phyloP scores from a whole-genome alignment of 352 stramenopile species.

The Saprolegnia diclina region DNA sequence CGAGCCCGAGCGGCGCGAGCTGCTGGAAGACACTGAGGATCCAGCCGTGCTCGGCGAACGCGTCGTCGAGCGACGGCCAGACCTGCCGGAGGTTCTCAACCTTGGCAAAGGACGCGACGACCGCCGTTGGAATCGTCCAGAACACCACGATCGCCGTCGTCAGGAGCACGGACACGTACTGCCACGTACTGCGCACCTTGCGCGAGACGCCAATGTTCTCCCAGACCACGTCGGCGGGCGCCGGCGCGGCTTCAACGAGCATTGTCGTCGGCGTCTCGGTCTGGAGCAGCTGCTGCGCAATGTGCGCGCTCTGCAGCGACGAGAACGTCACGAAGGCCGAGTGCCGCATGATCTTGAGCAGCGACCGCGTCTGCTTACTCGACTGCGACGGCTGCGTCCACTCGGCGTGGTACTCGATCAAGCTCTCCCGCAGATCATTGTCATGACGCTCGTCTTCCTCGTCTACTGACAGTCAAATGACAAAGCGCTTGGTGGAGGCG shows the following conservation, averaged over 20 bases:
- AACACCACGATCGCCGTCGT: slow-evolving; percentile 67
- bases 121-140: slow-evolving; percentile 77
- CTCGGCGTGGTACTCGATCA: slow-evolving; percentile 33
- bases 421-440: slow-evolving; percentile 47
- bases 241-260: slow-evolving; percentile 54
- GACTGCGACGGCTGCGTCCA: slow-evolving; percentile 31
- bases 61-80: slow-evolving; percentile 56
- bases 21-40: slow-evolving; percentile 66
- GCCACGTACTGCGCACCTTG: slow-evolving; percentile 42
- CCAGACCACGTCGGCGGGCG: slow-evolving; percentile 70
- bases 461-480: slow-evolving; percentile 20
- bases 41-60: slow-evolving; percentile 54
- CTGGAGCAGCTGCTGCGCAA: slow-evolving; percentile 74
- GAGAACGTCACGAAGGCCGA: slow-evolving; percentile 80
- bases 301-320: slow-evolving; percentile 60
- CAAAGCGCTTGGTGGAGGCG: neutral
- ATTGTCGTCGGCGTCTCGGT: slow-evolving; percentile 65
- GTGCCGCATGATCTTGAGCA: slow-evolving; percentile 46
- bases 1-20: slow-evolving; percentile 55
- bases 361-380: neutral
- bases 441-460: slow-evolving; percentile 41
- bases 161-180: slow-evolving; percentile 46
- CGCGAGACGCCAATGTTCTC: slow-evolving; percentile 64
- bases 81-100: slow-evolving; percentile 58
- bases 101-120: slow-evolving; percentile 62